Evolutionary conservation across 352 stramenopile species (phyloP).

Genomic region (Pythium sp.): DNA sequence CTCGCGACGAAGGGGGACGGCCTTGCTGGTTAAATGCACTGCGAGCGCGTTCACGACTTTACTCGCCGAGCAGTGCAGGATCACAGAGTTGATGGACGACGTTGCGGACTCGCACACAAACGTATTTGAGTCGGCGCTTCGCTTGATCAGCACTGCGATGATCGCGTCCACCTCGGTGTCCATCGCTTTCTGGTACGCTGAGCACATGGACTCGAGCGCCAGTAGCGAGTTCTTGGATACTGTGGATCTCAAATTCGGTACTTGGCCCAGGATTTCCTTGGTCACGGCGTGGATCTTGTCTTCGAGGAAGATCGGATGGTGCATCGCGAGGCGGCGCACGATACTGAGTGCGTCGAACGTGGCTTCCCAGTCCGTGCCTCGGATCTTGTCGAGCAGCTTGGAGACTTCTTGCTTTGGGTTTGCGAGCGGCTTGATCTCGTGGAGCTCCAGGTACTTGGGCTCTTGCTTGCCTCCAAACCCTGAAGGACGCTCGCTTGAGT

Average conservation of each 20-base stretch:
- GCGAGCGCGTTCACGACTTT: conserved; percentile 44
- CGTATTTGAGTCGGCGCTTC: conserved; percentile 61
- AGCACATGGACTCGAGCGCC: conserved; percentile 60
- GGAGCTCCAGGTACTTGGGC: conserved; percentile 52
- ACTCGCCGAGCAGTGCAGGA: conserved; percentile 49
- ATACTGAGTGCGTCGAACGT: conserved; percentile 69
- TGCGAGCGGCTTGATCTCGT: conserved; percentile 55
- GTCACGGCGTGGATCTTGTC: conserved; percentile 44
- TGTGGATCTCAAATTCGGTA: conserved; percentile 62
- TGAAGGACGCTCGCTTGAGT: conserved; percentile 1
- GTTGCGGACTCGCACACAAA: conserved; percentile 72
- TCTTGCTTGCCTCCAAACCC: conserved; percentile 47
- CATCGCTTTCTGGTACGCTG: conserved; percentile 38
- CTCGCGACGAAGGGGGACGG: conserved; percentile 54
- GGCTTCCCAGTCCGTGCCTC: conserved; percentile 48
- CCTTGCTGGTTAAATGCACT: conserved; percentile 41
- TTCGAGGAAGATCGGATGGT: conserved; percentile 47
- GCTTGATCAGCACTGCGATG: conserved; percentile 59
- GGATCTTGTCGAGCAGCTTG: conserved; percentile 37
- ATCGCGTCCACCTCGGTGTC: conserved; percentile 62
- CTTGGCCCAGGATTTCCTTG: conserved; percentile 54
- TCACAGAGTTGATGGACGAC: conserved; percentile 43
- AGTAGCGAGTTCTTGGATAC: conserved; percentile 80
- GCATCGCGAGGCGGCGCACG: conserved; percentile 46
- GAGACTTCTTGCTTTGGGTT: conserved; percentile 56